These are phyloP conservation scores for Wallemia ichthyophaga DNA, from an alignment of 1,284 basidiomycete genomes.

Conservation along the genomic window DNA sequence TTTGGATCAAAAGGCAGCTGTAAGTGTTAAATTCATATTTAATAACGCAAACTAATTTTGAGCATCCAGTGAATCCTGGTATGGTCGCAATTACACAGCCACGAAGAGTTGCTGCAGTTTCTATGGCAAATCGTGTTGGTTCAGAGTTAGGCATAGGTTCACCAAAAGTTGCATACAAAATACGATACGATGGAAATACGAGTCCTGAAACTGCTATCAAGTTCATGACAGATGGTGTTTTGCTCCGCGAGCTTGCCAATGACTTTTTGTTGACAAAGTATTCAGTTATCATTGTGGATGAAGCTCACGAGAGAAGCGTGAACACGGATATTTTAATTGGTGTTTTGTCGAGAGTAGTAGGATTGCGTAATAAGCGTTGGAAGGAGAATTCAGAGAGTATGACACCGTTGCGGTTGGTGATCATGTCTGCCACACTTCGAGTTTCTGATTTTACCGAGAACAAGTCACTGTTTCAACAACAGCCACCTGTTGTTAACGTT, in stretches of 20 bases:
- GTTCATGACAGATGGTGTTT: slow-evolving; percentile 98
- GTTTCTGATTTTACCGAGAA: slow-evolving; percentile 82
- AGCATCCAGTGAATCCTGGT: slow-evolving; percentile 56
- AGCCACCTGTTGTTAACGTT: slow-evolving; percentile 73
- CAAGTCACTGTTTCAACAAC: slow-evolving; percentile 39
- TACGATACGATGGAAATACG: slow-evolving; percentile 83
- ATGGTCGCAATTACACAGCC: slow-evolving; percentile 97
- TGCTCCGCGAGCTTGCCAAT: slow-evolving; percentile 65
- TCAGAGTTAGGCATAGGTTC: slow-evolving; percentile 48
- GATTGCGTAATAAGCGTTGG: slow-evolving; percentile 66
- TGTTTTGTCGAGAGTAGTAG: slow-evolving; percentile 68
- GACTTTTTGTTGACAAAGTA: slow-evolving; percentile 78
- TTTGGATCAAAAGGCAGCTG: slow-evolving; percentile 59
- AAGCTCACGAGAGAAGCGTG: slow-evolving; percentile 91
- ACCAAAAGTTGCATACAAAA: slow-evolving; percentile 61
- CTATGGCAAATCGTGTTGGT: slow-evolving; percentile 72
- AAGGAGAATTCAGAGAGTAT: slow-evolving; percentile 20
- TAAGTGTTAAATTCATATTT: slow-evolving; percentile 12
- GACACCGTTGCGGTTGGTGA: slow-evolving; percentile 42
- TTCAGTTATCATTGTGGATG: slow-evolving; percentile 81
- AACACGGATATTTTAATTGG: slow-evolving; percentile 96
- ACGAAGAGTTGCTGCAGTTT: slow-evolving; percentile 82
- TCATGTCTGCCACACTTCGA: slow-evolving; percentile 95
- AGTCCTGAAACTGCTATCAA: slow-evolving; percentile 73
- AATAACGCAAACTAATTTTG: neutral